phyloP scores from a whole-genome alignment of 306 rosid species.

The Hippophae rhamnoides region DNA sequence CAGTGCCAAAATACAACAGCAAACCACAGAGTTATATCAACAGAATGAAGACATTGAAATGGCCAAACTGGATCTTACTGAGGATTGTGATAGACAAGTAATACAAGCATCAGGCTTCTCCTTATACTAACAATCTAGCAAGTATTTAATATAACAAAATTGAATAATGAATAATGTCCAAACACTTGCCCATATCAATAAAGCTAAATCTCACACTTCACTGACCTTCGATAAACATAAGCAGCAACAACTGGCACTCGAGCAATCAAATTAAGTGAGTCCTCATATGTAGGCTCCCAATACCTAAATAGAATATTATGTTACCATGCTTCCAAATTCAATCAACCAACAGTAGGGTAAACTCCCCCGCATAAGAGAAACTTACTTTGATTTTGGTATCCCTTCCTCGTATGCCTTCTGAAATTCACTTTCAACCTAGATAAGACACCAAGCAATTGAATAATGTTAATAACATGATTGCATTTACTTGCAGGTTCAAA shows the following conservation, averaged over 20 bases:
- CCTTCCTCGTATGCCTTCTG: slow-evolving; percentile 87
- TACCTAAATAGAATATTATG: slow-evolving; percentile 42
- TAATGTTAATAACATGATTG: slow-evolving; percentile 1
- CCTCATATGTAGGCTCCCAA: slow-evolving; percentile 99
- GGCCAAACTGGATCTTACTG: neutral
- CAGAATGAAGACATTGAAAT: neutral
- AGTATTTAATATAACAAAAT: neutral
- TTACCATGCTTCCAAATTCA: slow-evolving; percentile 14
- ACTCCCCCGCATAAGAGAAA: neutral
- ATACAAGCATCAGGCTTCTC: neutral
- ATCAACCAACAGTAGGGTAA: slow-evolving; percentile 10
- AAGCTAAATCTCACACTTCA: slow-evolving; percentile 10
- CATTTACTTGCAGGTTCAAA: slow-evolving; percentile 6
- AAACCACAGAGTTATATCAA: neutral
- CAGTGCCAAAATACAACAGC: neutral
- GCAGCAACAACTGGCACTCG: slow-evolving; percentile 84
- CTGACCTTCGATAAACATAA: slow-evolving; percentile 81
- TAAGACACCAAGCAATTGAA: slow-evolving; percentile 10
- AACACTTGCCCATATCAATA: neutral
- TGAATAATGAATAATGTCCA: slow-evolving; percentile 4
- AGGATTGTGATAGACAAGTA: neutral
- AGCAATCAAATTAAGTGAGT: slow-evolving; percentile 81
- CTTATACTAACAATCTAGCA: neutral
- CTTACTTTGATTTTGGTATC: slow-evolving; percentile 63
- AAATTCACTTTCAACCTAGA: slow-evolving; percentile 90